Conservation (phyloP, 129 eudicot species). For the Flaveria robusta region DNA sequence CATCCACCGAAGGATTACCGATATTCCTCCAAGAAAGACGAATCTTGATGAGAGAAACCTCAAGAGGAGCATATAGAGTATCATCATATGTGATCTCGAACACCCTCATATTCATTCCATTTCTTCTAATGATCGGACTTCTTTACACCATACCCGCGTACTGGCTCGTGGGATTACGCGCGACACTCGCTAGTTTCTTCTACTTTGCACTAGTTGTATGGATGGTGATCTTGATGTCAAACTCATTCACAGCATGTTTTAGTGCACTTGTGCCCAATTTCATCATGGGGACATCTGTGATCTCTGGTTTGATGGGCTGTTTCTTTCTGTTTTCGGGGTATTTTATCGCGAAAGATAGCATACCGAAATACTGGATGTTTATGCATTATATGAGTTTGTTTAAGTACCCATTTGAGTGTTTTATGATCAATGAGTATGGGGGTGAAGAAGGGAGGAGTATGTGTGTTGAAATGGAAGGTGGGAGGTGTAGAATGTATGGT, state of each 20-base stretch:
- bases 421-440: constrained; percentile 90
- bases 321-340: constrained; percentile 94
- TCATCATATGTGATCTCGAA: constrained; percentile 87
- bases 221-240: constrained; percentile 85
- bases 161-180: constrained; percentile 76
- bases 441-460: constrained; percentile 53
- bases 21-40: constrained; percentile 83
- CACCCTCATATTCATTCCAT: constrained; percentile 86
- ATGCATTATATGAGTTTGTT: constrained; percentile 91
- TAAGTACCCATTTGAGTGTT: constrained; percentile 94
- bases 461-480: constrained; percentile 60
- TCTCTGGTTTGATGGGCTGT: constrained; percentile 89
- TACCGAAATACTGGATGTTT: constrained; percentile 85
- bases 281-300: constrained; percentile 88
- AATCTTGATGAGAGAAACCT: constrained; percentile 77
- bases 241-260: constrained; percentile 83
- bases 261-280: constrained; percentile 92
- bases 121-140: constrained; percentile 62
- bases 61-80: constrained; percentile 84
- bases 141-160: constrained; percentile 69
- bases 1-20: constrained; percentile 91
- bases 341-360: constrained; percentile 69
- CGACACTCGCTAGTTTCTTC: constrained; percentile 48
- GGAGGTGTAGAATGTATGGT: constrained; percentile 63
- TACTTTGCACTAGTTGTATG: constrained; percentile 81